These are phyloP conservation scores for Myxozyma monticola DNA, from an alignment of 805 yeast genomes.

Conservation along the genomic window DNA sequence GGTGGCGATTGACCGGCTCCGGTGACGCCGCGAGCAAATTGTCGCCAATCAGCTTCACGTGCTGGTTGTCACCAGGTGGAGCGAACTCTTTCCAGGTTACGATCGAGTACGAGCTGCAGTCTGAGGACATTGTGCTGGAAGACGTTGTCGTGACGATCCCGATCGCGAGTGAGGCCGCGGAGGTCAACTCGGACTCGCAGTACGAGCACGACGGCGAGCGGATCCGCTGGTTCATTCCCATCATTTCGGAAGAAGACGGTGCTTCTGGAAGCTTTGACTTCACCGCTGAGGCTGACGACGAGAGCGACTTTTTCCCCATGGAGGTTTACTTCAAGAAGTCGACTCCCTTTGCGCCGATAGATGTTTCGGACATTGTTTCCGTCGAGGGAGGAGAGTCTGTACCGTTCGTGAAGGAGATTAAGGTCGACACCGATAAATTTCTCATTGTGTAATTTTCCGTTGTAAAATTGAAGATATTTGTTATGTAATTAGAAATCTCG, in stretches of 20 bases:
- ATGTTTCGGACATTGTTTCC: constrained; percentile 57
- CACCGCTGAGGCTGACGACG: constrained; percentile 68
- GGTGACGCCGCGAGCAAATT: constrained; percentile 54
- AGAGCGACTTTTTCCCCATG: constrained; percentile 88
- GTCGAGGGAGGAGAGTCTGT: constrained; percentile 51
- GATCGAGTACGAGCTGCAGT: constrained; percentile 78
- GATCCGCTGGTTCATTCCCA: constrained; percentile 61
- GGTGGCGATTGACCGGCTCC: constrained; percentile 81
- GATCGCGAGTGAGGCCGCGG: constrained; percentile 58
- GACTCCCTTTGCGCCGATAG: constrained; percentile 64
- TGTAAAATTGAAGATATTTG: no score
- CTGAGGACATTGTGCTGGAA: constrained; percentile 49
- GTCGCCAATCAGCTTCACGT: constrained; percentile 71
- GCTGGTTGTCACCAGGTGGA: constrained; percentile 75
- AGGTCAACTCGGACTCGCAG: constrained; percentile 42
- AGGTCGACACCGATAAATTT: constrained; percentile 42
- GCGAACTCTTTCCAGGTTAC: constrained; percentile 70
- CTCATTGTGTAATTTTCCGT: constrained; percentile 12
- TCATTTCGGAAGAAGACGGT: constrained; percentile 49
- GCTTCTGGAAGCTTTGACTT: constrained; percentile 78
- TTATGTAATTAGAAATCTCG: background rate
- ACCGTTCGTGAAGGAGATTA: constrained; percentile 63
- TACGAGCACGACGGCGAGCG: constrained; percentile 65
- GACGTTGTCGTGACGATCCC: constrained; percentile 65
- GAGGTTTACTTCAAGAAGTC: constrained; percentile 57